Percentiles rank a stretch among this genome's conserved stretches.
phyloP scores from a whole-genome alignment of 1,284 basidiomycete species.

The Apiotrichum veenhuisii region DNA sequence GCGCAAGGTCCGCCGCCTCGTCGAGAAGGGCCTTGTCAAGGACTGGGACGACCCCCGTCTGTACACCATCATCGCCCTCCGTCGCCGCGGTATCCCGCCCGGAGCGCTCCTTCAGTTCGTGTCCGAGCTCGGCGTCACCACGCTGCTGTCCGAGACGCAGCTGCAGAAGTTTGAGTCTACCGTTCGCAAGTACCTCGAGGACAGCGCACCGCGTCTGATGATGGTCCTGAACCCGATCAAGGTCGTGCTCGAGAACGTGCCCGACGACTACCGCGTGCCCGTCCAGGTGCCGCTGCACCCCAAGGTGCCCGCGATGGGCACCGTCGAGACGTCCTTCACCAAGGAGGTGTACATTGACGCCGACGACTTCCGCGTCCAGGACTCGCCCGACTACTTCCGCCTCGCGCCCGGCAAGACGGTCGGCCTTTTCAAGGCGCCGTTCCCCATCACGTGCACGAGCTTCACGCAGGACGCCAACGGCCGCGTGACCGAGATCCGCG shows the following conservation, averaged over 20 bases:
- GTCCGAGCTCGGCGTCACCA: constrained; percentile 87
- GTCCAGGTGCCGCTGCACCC: constrained; percentile 93
- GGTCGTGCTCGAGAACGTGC: constrained; percentile 84
- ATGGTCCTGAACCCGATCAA: constrained; percentile 91
- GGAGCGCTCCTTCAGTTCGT: constrained; percentile 93
- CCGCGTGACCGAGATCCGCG: constrained; percentile 72
- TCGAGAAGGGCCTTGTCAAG: constrained; percentile 75
- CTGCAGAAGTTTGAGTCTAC: constrained; percentile 84
- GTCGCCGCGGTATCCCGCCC: constrained; percentile 90
- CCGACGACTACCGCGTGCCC: constrained; percentile 77
- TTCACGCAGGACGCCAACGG: constrained; percentile 73
- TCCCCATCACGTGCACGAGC: constrained; percentile 89
- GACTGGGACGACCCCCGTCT: constrained; percentile 99
- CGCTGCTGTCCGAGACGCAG: constrained; percentile 77
- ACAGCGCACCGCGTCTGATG: constrained; percentile 79
- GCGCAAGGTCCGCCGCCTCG: constrained; percentile 88
- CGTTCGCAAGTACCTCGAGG: constrained; percentile 85
- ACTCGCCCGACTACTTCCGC: constrained; percentile 95
- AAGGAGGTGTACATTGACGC: constrained; percentile 87
- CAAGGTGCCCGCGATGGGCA: constrained; percentile 84
- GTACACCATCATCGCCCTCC: constrained; percentile 92
- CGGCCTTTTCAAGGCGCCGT: constrained; percentile 91
- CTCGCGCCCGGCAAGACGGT: constrained; percentile 96
- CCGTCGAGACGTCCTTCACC: constrained; percentile 79
- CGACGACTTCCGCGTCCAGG: constrained; percentile 88